Percentiles rank a stretch among this genome's conserved stretches.
Evolutionary conservation across 2,329 filamentous ascomycete species (phyloP).

Genomic region (Botrytis aclada): DNA sequence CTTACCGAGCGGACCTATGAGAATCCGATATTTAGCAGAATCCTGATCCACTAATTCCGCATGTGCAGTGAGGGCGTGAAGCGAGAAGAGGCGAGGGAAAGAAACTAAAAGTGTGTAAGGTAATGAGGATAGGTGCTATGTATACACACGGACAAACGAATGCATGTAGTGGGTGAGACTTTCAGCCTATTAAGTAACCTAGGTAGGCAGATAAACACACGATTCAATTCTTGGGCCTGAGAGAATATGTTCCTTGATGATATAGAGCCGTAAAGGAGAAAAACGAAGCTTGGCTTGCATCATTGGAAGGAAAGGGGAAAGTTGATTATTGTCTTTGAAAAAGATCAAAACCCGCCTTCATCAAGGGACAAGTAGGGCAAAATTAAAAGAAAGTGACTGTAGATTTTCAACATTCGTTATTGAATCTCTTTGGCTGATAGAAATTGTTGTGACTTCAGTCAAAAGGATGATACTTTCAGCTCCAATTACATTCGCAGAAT

Average conservation of each 20-base stretch:
- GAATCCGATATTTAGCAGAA: background rate
- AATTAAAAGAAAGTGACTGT: no score
- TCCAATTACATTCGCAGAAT: background rate
- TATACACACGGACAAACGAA: background rate
- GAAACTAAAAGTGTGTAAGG: background rate
- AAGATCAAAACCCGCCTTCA: no score
- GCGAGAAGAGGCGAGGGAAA: conserved; percentile 1
- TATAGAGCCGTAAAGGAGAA: background rate
- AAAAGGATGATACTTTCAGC: background rate
- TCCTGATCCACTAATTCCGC: background rate
- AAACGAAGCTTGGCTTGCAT: background rate
- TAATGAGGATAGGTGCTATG: background rate
- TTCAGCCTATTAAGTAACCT: background rate
- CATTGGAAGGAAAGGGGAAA: background rate
- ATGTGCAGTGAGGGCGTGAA: background rate
- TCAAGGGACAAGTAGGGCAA: no score
- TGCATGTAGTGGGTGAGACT: background rate
- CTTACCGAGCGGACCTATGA: conserved; percentile 3
- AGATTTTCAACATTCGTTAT: background rate
- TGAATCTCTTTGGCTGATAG: background rate
- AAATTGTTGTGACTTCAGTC: background rate
- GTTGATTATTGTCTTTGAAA: background rate
- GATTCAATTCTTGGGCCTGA: background rate
- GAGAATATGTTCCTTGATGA: background rate
- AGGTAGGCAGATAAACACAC: background rate